Percentiles rank a stretch among this genome's conserved stretches.
Evolutionary conservation across 805 yeast genomes (phyloP).

Genomic region (Starmerella scarabaei): DNA sequence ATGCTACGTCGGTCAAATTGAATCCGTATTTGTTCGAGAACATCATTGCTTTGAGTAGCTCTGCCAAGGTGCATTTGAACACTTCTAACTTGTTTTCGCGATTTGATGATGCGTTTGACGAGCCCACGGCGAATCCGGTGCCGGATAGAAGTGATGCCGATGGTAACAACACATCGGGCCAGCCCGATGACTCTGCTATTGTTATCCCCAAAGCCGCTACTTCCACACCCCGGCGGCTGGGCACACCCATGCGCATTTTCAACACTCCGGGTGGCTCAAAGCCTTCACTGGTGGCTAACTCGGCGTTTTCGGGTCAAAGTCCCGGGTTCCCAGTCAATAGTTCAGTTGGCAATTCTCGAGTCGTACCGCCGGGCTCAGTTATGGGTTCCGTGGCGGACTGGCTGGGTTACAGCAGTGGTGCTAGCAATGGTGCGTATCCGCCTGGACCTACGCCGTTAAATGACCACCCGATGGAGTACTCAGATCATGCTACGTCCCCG

Average conservation of each 20-base stretch:
- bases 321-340: too few species aligned
- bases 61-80: slow-evolving; percentile 53
- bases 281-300: too few species aligned
- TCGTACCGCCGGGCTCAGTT: too few species aligned
- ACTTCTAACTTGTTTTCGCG: slow-evolving; percentile 31
- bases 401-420: too few species aligned
- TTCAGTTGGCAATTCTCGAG: too few species aligned
- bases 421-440: too few species aligned
- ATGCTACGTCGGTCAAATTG: slow-evolving; percentile 51
- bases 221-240: slow-evolving; percentile 16
- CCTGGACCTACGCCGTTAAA: too few species aligned
- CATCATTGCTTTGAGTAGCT: slow-evolving; percentile 54
- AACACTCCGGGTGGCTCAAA: slow-evolving; percentile 9
- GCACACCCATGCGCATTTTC: slow-evolving; percentile 5
- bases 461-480: too few species aligned
- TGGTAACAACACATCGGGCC: not conserved
- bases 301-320: too few species aligned
- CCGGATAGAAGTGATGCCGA: not conserved
- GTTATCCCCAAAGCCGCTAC: slow-evolving; percentile 1
- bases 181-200: not conserved
- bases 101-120: slow-evolving; percentile 12
- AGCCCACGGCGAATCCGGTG: not conserved
- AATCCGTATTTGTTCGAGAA: slow-evolving; percentile 86
- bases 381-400: too few species aligned
- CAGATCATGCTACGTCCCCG: too few species aligned